Percentiles rank a stretch among this genome's conserved stretches.
These are phyloP conservation scores for Pseudopithomyces chartarum DNA, from an alignment of 2,329 filamentous ascomycete genomes.

Conservation along the genomic window DNA sequence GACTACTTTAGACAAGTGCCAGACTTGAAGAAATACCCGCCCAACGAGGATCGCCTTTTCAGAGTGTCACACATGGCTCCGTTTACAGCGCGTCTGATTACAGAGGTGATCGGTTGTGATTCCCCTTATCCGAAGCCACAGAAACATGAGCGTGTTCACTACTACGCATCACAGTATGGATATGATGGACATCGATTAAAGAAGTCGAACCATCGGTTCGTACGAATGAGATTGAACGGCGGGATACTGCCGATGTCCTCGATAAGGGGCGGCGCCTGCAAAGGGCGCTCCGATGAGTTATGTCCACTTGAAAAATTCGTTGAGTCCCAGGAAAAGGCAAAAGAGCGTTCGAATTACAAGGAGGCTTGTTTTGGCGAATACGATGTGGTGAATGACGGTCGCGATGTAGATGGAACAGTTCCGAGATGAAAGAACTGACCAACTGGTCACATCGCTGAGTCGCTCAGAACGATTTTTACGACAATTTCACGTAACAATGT, in stretches of 20 bases:
- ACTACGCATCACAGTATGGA: constrained; percentile 52
- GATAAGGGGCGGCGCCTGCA: constrained; percentile 6
- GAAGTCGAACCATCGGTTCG: constrained; percentile 3
- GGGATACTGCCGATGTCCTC: constrained; percentile 7
- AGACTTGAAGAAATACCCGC: constrained; percentile 49
- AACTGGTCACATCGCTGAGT: no score
- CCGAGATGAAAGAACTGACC: not conserved
- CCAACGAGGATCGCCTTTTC: constrained; percentile 53
- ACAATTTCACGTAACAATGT: no score
- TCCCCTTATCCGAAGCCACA: constrained; percentile 46
- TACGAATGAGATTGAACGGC: constrained; percentile 7
- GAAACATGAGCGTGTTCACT: constrained; percentile 47
- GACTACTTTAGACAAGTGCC: constrained; percentile 60
- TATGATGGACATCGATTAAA: constrained; percentile 32
- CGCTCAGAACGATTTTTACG: no score
- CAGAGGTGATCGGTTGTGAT: constrained; percentile 61
- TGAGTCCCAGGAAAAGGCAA: constrained; percentile 7
- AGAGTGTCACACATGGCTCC: constrained; percentile 58
- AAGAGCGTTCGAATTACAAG: constrained; percentile 6
- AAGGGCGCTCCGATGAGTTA: constrained; percentile 4
- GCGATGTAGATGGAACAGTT: constrained; percentile 10
- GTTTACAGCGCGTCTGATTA: constrained; percentile 60
- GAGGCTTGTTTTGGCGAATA: constrained; percentile 13
- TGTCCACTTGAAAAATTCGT: constrained; percentile 7
- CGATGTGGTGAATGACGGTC: constrained; percentile 4